phyloP scores from a whole-genome alignment of 2,329 filamentous ascomycete genomes.

The Davidsoniella australis region DNA sequence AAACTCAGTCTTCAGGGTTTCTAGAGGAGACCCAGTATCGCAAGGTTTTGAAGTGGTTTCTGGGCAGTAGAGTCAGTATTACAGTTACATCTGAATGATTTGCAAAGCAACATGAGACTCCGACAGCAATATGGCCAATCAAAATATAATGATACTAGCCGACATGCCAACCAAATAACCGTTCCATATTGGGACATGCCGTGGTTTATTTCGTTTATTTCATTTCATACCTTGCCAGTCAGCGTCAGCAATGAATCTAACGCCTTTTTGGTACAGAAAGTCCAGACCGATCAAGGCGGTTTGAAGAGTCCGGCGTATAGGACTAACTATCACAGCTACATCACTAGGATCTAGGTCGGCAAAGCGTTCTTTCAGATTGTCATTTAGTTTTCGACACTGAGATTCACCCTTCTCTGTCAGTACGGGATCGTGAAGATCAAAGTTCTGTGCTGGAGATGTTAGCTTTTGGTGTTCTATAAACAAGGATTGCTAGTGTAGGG shows the following conservation, averaged over 20 bases:
- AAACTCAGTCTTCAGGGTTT: slow-evolving; percentile 29
- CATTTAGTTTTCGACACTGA: slow-evolving; percentile 30
- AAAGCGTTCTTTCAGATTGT: slow-evolving; percentile 26
- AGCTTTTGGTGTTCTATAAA: neutral
- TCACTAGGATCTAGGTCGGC: slow-evolving; percentile 18
- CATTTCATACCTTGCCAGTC: slow-evolving; percentile 42
- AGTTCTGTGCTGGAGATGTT: slow-evolving; percentile 24
- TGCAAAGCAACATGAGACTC: neutral
- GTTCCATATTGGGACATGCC: neutral
- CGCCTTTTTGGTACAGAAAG: slow-evolving; percentile 37
- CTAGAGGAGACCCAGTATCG: slow-evolving; percentile 38
- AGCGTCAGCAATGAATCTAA: slow-evolving; percentile 39
- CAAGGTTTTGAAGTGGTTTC: slow-evolving; percentile 41
- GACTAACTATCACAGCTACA: slow-evolving; percentile 41
- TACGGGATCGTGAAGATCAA: slow-evolving; percentile 30
- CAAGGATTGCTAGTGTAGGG: slow-evolving; percentile 5
- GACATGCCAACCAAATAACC: neutral
- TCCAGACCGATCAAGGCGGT: slow-evolving; percentile 41
- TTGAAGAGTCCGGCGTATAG: slow-evolving; percentile 49
- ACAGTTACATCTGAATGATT: neutral
- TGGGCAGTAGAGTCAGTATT: slow-evolving; percentile 15
- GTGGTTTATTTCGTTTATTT: neutral
- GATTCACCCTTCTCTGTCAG: slow-evolving; percentile 31
- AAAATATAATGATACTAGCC: neutral
- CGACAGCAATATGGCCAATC: neutral